A percentile compares a stretch with the other conserved stretches of the same genome.
Evolutionary conservation across 192 early-diverging fungal species (phyloP).

Genomic region (Dissophora globulifera): DNA sequence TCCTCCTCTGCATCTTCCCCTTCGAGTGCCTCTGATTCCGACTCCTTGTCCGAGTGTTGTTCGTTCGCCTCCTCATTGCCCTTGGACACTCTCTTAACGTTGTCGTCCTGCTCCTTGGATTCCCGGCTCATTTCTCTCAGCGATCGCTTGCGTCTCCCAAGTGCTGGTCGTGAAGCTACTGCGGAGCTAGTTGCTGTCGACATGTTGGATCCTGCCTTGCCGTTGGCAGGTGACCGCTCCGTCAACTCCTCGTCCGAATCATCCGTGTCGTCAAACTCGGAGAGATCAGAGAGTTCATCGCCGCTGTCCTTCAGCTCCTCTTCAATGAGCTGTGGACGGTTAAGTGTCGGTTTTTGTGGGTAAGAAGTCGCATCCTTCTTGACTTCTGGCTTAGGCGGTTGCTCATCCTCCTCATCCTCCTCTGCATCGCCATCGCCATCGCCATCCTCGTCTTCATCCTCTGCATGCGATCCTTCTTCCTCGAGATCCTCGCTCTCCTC

Average conservation of each 20-base stretch:
- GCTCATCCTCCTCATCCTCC: conserved; percentile 17
- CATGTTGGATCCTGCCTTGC: neutral
- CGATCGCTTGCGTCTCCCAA: conserved; percentile 17
- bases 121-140: conserved; percentile 20
- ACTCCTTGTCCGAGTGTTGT: conserved; percentile 21
- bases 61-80: conserved; percentile 1
- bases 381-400: neutral
- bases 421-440: conserved; percentile 7
- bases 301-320: conserved; percentile 51
- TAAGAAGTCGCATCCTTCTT: conserved; percentile 12
- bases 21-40: conserved; percentile 31
- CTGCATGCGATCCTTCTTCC: conserved; percentile 16
- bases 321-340: conserved; percentile 34
- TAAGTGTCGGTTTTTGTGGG: conserved; percentile 31
- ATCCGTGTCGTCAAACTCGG: conserved; percentile 47
- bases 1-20: conserved; percentile 27
- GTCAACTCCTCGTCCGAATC: conserved; percentile 46
- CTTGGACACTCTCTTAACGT: neutral
- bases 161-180: neutral
- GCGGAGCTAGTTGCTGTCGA: neutral
- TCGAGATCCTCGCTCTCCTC: conserved; percentile 17
- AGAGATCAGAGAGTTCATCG: conserved; percentile 47
- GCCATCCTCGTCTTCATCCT: conserved; percentile 19
- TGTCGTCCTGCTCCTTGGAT: conserved; percentile 18
- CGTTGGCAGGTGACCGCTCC: neutral